Evolutionary conservation across 495 filamentous ascomycete species (phyloP), one percentile per base, ranked within the genome.

Genomic region (Rusavskia elegans): DNA sequence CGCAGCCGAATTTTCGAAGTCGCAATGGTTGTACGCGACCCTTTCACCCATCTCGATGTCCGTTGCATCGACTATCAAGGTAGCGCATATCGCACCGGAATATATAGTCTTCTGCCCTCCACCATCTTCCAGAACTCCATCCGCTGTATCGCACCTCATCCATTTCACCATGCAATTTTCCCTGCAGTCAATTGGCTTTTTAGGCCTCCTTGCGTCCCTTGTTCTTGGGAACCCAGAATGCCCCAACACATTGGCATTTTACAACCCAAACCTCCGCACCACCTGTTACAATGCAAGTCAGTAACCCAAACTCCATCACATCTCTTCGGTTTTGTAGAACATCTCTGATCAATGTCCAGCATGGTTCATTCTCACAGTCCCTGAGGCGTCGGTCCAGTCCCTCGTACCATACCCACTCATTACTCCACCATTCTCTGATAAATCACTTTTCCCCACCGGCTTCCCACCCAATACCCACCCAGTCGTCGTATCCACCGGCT

Each of bases 341-440:
- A 3, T n/a, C 41, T 16, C 42, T 45, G 19, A 21, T 20, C 1
- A 11, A 19, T 27, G 27, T 17, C 14, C 21, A 56, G 54, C 54
- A 21, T 56, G 19, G 37, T 53, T 56, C 44, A 53, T 56, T 20
- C 35, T 56, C 27, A 50, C 54, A 7, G 50, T 52, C n/a, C 36
- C 39, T 21, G 48, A 17, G 1, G 35, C 54, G 38, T 20, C 45
- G 46, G 20, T 41, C 51, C 38, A 51, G 51, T 16, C 38, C 19
- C 44, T 23, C 17, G 27, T 10, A 4, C 7, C 27, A 20, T 56
- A 53, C 50, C 49, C 27, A 0, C 45, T 56, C 10, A n/a, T 56
- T 7, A 48, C 49, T 5, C 50, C 49, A 16, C 54, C 54, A 16
- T 41, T 36, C 20, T n/a, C n/a, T 20, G 54, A 56, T 23, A 39